Evolutionary conservation across 2,329 filamentous ascomycete genomes (phyloP), one percentile per base, ranked within the genome.

Genomic region (Fusarium verrucosum): DNA sequence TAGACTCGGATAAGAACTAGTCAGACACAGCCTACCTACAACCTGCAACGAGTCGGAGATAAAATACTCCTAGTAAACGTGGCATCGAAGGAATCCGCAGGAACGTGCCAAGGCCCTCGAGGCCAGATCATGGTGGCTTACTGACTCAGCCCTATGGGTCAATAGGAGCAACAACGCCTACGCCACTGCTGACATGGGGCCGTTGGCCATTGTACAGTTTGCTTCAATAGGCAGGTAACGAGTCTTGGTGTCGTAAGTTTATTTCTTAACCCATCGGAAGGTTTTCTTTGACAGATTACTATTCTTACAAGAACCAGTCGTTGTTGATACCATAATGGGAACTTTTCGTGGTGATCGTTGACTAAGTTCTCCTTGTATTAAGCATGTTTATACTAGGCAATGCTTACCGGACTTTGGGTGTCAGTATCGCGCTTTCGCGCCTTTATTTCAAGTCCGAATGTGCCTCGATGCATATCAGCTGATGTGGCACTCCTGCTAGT

Each of bases 391-490:
- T 30, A 32, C 10, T 16, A 38, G 6, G 10, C 14, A 19, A 13
- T n/a, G 7, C 20, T 41, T 13, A 36, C 28, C 40, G 28, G 22
- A 53, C 25, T 32, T 26, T 20, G 35, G 19, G 10, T 25, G 32
- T 36, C 41, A 20, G 16, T 30, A 44, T 53, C 45, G 46, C 54
- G 45, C 33, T 44, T 22, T 59, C 38, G 54, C 55, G 45, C 30
- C 35, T 71, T 62, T n/a, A n/a, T n/a, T 51, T n/a, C 58, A 54
- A 40, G 56, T 20, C 32, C 40, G 46, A 53, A 40, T 14, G 40
- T 22, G 35, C 19, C 25, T 44, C 35, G 36, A 40, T 10, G 47
- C 33, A 45, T 53, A 60, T 54, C 55, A 59, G 57, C 46, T 60
- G 38, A 59, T 44, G 55, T 40, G 57, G 33, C 33, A 23, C 36